A percentile compares a stretch with the other conserved stretches of the same genome.
These are phyloP conservation scores for Tricladium varicosporioides DNA, from an alignment of 2,329 filamentous ascomycete genomes.

Conservation along the genomic window DNA sequence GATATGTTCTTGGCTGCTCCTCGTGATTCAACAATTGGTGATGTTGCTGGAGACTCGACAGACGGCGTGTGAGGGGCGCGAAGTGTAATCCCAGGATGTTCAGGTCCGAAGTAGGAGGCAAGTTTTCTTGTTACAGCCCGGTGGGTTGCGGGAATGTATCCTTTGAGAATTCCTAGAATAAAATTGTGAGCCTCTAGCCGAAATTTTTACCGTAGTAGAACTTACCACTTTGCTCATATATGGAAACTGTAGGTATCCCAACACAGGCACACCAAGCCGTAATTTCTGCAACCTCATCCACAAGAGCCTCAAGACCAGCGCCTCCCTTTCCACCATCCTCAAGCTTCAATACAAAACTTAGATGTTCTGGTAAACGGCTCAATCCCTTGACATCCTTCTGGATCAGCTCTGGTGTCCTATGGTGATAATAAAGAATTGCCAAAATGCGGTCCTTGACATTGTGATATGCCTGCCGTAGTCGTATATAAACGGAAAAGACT, in stretches of 20 bases:
- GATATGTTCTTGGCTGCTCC: conserved; percentile 42
- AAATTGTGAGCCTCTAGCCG: conserved; percentile 16
- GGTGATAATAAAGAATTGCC: conserved; percentile 88
- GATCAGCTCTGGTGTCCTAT: conserved; percentile 91
- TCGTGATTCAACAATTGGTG: conserved; percentile 40
- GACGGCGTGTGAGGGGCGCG: conserved; percentile 68
- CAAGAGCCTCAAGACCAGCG: conserved; percentile 75
- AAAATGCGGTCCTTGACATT: conserved; percentile 73
- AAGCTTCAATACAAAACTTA: conserved; percentile 81
- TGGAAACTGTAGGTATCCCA: conserved; percentile 80
- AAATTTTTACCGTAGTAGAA: conserved; percentile 1
- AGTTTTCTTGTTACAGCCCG: conserved; percentile 76
- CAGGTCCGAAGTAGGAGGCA: conserved; percentile 78
- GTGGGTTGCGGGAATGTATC: conserved; percentile 82
- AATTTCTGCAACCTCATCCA: conserved; percentile 89
- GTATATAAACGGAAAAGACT: conserved; percentile 85
- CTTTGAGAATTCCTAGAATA: conserved; percentile 75
- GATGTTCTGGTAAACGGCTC: conserved; percentile 73
- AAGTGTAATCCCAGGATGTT: conserved; percentile 70
- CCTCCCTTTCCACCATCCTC: conserved; percentile 67
- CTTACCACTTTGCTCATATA: conserved; percentile 90
- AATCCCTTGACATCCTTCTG: conserved; percentile 78
- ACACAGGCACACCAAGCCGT: conserved; percentile 90
- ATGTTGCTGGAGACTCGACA: conserved; percentile 48
- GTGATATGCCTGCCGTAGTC: conserved; percentile 76